These are phyloP conservation scores for Pleomassaria siparia DNA, from an alignment of 2,329 filamentous ascomycete genomes.

Conservation along the genomic window DNA sequence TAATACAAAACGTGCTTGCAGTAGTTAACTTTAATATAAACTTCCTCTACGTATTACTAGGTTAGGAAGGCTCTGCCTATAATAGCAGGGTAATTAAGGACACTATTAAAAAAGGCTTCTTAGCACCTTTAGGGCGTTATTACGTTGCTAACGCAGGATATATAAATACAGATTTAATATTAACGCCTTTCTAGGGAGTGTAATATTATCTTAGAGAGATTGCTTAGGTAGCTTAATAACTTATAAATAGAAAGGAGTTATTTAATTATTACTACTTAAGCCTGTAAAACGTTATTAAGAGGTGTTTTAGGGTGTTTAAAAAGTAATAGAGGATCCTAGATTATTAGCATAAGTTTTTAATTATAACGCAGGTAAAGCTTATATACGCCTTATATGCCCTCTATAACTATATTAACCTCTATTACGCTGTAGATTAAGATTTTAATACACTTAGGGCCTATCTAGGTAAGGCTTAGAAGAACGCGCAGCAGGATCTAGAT, in stretches of 20 bases:
- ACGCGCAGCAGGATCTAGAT: too few relatives aligned
- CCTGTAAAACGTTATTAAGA: conserved; percentile 1
- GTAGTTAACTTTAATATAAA: conserved; percentile 6
- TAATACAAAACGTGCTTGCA: conserved; percentile 3
- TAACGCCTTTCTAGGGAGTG: too few relatives aligned
- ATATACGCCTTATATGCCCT: background rate
- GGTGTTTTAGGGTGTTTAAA: conserved; percentile 5
- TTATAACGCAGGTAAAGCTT: too few relatives aligned
- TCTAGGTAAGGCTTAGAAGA: background rate
- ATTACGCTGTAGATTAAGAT: conserved; percentile 1
- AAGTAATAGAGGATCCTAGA: background rate
- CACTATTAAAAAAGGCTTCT: background rate
- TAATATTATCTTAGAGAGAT: conserved; percentile 3
- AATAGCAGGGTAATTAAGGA: background rate
- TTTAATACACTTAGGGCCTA: background rate
- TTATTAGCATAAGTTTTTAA: background rate
- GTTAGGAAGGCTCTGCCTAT: conserved; percentile 1
- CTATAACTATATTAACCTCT: conserved; percentile 2
- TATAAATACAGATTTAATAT: too few relatives aligned
- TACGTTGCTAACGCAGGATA: conserved; percentile 1
- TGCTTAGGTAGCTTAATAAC: background rate
- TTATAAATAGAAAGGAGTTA: background rate
- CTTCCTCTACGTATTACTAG: conserved; percentile 3
- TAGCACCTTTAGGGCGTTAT: background rate
- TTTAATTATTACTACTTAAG: conserved; percentile 3